phyloP scores from a whole-genome alignment of 495 filamentous ascomycete genomes.

The Margaritispora aquatica region DNA sequence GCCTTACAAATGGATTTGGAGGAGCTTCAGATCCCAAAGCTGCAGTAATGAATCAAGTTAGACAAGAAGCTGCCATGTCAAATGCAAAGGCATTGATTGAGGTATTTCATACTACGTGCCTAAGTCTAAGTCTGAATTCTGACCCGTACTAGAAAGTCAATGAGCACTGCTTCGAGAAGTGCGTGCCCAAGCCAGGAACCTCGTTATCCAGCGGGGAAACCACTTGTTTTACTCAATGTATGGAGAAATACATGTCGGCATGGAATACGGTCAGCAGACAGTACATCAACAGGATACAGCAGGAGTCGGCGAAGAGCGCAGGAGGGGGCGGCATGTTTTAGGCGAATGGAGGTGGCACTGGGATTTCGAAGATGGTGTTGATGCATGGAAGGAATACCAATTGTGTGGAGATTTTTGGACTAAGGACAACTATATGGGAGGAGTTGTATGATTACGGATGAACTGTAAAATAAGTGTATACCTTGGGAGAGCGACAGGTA shows the following conservation, averaged over 20 bases:
- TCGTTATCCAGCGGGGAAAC: slow-evolving; percentile 68
- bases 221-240: slow-evolving; percentile 77
- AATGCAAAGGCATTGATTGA: slow-evolving; percentile 73
- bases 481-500: not conserved
- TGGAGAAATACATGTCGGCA: slow-evolving; percentile 94
- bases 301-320: slow-evolving; percentile 22
- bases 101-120: slow-evolving; percentile 38
- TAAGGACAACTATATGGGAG: too few relatives aligned
- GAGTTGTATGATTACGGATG: not conserved
- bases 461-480: not conserved
- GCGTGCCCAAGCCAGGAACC: slow-evolving; percentile 76
- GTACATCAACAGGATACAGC: slow-evolving; percentile 68
- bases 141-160: slow-evolving; percentile 71
- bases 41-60: slow-evolving; percentile 65
- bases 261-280: slow-evolving; percentile 82
- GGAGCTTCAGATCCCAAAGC: slow-evolving; percentile 53
- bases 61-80: slow-evolving; percentile 63
- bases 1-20: slow-evolving; percentile 24
- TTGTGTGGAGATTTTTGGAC: too few relatives aligned
- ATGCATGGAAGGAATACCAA: too few relatives aligned
- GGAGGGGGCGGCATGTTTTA: slow-evolving; percentile 23
- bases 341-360: not conserved
- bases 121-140: not conserved
- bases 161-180: slow-evolving; percentile 92
- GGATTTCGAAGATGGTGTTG: too few relatives aligned